A percentile compares a stretch with the other conserved stretches of the same genome.
Evolutionary conservation across 2,329 filamentous ascomycete genomes (phyloP).

Genomic region (Colletotrichum simmondsii): DNA sequence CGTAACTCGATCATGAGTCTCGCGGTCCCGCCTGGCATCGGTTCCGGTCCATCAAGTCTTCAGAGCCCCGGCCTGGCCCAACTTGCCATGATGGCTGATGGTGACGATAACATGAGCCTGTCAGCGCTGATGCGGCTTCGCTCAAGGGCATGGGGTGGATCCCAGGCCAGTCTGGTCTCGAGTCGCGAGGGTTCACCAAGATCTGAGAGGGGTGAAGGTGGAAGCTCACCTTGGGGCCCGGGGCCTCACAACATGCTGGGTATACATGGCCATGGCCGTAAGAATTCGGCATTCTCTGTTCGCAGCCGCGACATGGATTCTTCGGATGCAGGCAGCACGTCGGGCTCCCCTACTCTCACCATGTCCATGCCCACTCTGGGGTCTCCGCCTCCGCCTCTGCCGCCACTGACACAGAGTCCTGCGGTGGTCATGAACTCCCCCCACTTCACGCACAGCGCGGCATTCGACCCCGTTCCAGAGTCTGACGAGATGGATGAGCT

Average conservation of each 20-base stretch:
- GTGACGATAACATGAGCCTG: constrained; percentile 76
- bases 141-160: constrained; percentile 83
- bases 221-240: constrained; percentile 53
- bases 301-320: constrained; percentile 60
- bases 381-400: constrained; percentile 38
- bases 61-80: constrained; percentile 82
- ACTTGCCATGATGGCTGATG: constrained; percentile 72
- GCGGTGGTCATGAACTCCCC: constrained; percentile 36
- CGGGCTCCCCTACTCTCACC: constrained; percentile 63
- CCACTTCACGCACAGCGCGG: constrained; percentile 38
- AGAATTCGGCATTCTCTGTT: constrained; percentile 61
- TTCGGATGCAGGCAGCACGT: constrained; percentile 57
- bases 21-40: constrained; percentile 58
- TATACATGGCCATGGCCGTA: constrained; percentile 51
- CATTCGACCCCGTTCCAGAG: constrained; percentile 53
- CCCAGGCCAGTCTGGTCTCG: constrained; percentile 76
- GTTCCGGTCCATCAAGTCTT: constrained; percentile 61
- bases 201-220: constrained; percentile 60
- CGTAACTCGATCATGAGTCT: constrained; percentile 90
- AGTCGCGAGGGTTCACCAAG: constrained; percentile 62
- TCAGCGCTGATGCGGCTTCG: constrained; percentile 79
- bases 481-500: constrained; percentile 45
- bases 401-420: constrained; percentile 28
- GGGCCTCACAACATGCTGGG: constrained; percentile 32
- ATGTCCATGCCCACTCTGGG: constrained; percentile 48